Evolutionary conservation across 23 red algal genomes (phyloP).

Genomic region (Pyropia yezoensis): DNA sequence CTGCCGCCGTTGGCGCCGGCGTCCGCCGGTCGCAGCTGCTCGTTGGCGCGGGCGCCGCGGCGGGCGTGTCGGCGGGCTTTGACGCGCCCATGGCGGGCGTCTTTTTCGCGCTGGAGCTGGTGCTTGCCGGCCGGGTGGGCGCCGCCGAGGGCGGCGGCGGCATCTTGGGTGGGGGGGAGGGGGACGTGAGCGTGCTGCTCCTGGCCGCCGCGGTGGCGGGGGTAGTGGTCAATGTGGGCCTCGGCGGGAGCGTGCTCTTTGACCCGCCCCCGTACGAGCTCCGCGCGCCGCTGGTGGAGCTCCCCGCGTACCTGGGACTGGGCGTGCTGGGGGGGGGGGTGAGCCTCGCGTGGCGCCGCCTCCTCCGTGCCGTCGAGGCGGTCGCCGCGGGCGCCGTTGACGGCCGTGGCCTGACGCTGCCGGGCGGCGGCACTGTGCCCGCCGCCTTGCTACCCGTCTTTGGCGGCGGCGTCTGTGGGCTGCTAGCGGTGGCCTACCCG

Average conservation of each 20-base stretch:
- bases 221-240: conserved; percentile 17
- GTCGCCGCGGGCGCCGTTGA: not conserved
- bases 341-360: conserved; percentile 11
- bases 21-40: conserved; percentile 5
- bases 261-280: conserved; percentile 33
- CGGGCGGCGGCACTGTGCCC: not conserved
- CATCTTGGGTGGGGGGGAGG: not conserved
- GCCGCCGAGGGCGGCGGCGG: not conserved
- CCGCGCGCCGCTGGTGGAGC: conserved; percentile 25
- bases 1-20: too few species aligned
- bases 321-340: conserved; percentile 26
- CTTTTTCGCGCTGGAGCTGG: conserved; percentile 36
- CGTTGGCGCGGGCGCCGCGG: conserved; percentile 27
- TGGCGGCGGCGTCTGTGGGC: conserved; percentile 18
- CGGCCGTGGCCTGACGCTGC: not conserved
- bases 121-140: not conserved
- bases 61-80: conserved; percentile 47
- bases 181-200: conserved; percentile 9
- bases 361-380: not conserved
- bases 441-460: conserved; percentile 2
- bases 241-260: conserved; percentile 24
- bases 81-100: conserved; percentile 57
- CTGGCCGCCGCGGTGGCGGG: conserved; percentile 20
- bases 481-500: conserved; percentile 21
- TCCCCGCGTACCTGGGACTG: conserved; percentile 33